Conservation (phyloP, 495 filamentous ascomycete genomes). For the Annulohypoxylon stygium region DNA sequence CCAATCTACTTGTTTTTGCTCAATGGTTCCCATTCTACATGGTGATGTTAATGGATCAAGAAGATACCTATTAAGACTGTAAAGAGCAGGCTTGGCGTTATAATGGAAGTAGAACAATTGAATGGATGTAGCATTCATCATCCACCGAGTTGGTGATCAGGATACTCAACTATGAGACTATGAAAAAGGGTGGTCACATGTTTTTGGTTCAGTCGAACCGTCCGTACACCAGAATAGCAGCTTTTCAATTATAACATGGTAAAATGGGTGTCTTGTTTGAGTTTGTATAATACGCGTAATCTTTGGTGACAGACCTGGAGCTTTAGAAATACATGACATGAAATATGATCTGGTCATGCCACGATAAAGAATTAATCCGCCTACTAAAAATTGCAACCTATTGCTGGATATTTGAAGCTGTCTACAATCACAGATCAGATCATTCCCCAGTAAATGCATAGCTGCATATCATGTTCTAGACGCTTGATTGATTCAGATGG, state of each 20-base stretch:
- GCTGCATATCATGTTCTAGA: slow-evolving; percentile 5
- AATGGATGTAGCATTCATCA: slow-evolving; percentile 31
- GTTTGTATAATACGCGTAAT: neutral
- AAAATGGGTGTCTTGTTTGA: neutral
- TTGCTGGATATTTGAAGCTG: neutral
- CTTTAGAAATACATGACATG: too few species aligned
- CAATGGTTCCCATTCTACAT: neutral
- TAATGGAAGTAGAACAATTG: slow-evolving; percentile 11
- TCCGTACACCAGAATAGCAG: slow-evolving; percentile 32
- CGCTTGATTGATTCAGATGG: slow-evolving; percentile 7
- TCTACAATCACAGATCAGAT: neutral
- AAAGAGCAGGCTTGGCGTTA: slow-evolving; percentile 2
- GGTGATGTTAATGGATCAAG: neutral
- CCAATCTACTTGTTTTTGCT: slow-evolving; percentile 6
- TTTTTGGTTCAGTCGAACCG: slow-evolving; percentile 40
- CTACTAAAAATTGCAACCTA: neutral
- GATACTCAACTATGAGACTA: slow-evolving; percentile 23
- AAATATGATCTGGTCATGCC: neutral
- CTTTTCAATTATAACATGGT: slow-evolving; percentile 33
- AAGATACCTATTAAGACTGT: neutral
- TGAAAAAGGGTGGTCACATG: slow-evolving; percentile 29
- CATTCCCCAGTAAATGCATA: neutral
- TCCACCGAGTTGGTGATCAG: slow-evolving; percentile 3
- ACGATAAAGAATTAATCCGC: neutral
- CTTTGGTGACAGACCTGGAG: neutral